Base-by-base conservation (phyloP, 164 flowering plant species). In the Stephania japonica region DNA sequence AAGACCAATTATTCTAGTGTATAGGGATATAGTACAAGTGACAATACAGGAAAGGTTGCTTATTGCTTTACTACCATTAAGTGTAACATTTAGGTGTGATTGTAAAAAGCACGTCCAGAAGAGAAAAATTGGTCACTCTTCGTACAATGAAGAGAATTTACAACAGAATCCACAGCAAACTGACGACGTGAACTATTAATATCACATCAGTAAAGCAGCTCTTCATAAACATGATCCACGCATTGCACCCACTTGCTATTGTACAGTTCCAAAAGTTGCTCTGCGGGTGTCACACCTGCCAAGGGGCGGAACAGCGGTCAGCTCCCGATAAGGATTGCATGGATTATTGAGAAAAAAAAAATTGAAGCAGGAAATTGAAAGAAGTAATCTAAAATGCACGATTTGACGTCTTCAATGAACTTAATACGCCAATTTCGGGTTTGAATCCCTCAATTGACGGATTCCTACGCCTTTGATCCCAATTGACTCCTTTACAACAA, bases 271-370 rank as follows among this genome's bases (percentile, higher is more conserved):
- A 95, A 81, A 70, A 95, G 98, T 76, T 81, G 89, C 85, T 93
- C 99, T n/a, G 99, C 99, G 26, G 97, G 99, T 13, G 97, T 95
- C 7, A 87, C 85, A 38, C 99, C 99, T 95, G 88, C 53, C 50
- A 76, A 12, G 14, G 38, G 71, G 42, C 64, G 11, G 43, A 69
- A 6, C 14, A 7, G 43, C 14, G 26, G n/a, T 18, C 27, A 49
- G 47, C 42, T 1, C 6, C 47, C 42, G 23, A 56, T 13, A 65
- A 14, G 23, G 47, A 65, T 1, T 24, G 18, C 18, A 9, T 18
- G 4, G 38, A 32, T 32, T 2, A 32, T 32, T 32, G 0, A 32
- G 4, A 32, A 32, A 32, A 0, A 32, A 32, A 32, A 32, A 32
- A 32, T 2, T 32, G 38, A 32, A 32, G 3, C 38, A 32, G 4